These are phyloP conservation scores for Sutorius eximius DNA, from an alignment of 1,284 basidiomycete genomes.

Conservation along the genomic window DNA sequence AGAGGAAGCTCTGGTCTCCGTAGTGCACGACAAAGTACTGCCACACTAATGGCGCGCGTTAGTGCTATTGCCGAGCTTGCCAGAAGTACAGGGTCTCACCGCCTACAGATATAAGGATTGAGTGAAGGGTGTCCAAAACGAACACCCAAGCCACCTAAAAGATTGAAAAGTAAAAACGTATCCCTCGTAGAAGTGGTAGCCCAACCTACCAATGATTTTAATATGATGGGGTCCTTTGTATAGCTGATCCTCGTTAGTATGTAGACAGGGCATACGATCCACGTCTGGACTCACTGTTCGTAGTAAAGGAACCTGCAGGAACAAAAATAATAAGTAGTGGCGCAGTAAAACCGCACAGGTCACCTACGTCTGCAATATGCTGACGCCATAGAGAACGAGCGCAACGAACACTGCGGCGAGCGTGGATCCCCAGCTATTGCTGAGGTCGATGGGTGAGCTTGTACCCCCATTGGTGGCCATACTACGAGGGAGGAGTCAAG, in stretches of 20 bases:
- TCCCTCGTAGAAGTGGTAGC: background rate
- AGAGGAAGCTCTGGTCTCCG: slow-evolving; percentile 17
- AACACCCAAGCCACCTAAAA: slow-evolving; percentile 28
- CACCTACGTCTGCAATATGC: slow-evolving; percentile 28
- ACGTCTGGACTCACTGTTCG: slow-evolving; percentile 21
- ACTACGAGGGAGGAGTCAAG: background rate
- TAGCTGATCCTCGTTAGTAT: slow-evolving; percentile 15
- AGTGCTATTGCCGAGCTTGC: background rate
- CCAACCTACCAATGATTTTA: slow-evolving; percentile 20
- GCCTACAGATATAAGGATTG: slow-evolving; percentile 19
- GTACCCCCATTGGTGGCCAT: slow-evolving; percentile 12
- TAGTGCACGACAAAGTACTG: slow-evolving; percentile 28
- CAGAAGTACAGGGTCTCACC: slow-evolving; percentile 12
- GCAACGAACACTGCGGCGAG: slow-evolving; percentile 26
- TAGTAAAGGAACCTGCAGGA: slow-evolving; percentile 27
- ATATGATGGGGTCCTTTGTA: slow-evolving; percentile 10
- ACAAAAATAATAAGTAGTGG: background rate
- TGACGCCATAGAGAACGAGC: slow-evolving; percentile 26
- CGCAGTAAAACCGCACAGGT: background rate
- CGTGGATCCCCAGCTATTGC: slow-evolving; percentile 23
- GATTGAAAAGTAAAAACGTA: background rate
- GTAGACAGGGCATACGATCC: background rate
- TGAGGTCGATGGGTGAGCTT: slow-evolving; percentile 13
- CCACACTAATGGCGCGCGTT: slow-evolving; percentile 20
- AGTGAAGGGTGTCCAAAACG: slow-evolving; percentile 20